phyloP scores from a whole-genome alignment of 768 basidiomycete species.

The Pisolithus marmoratus region DNA sequence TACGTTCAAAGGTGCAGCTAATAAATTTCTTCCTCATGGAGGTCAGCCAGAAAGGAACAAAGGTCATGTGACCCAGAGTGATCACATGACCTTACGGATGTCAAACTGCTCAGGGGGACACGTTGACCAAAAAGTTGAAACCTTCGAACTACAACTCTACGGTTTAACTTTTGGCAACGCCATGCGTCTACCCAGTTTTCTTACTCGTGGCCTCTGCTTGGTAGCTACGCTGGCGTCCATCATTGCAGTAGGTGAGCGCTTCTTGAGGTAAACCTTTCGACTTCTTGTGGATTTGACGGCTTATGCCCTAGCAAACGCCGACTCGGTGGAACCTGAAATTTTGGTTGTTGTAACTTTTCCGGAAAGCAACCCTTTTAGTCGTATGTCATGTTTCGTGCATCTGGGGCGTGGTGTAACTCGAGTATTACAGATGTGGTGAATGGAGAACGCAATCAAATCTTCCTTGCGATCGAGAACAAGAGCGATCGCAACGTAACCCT shows the following conservation, averaged over 20 bases:
- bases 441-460: slow-evolving; percentile 70
- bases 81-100: too few species aligned
- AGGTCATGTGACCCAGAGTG: too few species aligned
- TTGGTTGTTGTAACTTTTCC: slow-evolving; percentile 52
- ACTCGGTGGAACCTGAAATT: slow-evolving; percentile 49
- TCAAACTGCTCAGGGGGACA: too few species aligned
- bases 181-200: slow-evolving; percentile 31
- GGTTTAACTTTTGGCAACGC: neutral
- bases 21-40: too few species aligned
- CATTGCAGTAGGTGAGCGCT: slow-evolving; percentile 24
- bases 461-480: slow-evolving; percentile 67
- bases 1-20: too few species aligned
- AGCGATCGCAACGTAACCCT: slow-evolving; percentile 69
- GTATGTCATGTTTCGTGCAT: slow-evolving; percentile 37
- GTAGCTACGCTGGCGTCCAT: slow-evolving; percentile 23
- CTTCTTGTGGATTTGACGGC: neutral
- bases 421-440: slow-evolving; percentile 66
- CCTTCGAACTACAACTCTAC: too few species aligned
- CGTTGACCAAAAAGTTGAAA: too few species aligned
- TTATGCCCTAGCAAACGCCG: slow-evolving; percentile 20
- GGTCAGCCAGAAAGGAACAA: too few species aligned
- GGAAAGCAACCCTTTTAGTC: slow-evolving; percentile 69
- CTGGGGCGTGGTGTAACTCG: slow-evolving; percentile 4
- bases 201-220: slow-evolving; percentile 23
- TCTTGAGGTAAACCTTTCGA: neutral